Conservation (phyloP, 2,329 filamentous ascomycete species). For the Penicillium sp. region DNA sequence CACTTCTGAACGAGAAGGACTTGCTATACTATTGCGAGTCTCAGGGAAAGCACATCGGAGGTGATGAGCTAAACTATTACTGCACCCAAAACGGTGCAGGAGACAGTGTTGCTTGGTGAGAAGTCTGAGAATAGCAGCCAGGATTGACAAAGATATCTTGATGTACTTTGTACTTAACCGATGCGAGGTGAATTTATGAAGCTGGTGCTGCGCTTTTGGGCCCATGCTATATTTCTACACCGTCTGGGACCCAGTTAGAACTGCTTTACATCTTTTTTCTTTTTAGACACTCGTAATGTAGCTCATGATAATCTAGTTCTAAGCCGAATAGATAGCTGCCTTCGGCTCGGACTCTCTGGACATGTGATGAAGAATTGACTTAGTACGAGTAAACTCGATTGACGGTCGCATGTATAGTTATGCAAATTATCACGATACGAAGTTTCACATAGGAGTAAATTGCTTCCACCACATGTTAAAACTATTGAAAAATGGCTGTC, state of each 20-base stretch:
- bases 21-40: not conserved
- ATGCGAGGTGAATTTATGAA: not conserved
- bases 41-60: not conserved
- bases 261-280: not conserved
- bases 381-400: too few relatives aligned
- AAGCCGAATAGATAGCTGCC: not conserved
- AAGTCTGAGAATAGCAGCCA: not conserved
- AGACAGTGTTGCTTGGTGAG: not conserved
- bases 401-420: too few relatives aligned
- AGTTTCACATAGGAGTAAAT: too few relatives aligned
- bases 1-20: not conserved
- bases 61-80: not conserved
- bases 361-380: too few relatives aligned
- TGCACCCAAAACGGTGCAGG: not conserved
- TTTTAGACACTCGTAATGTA: not conserved
- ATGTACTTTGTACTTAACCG: not conserved
- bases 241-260: not conserved
- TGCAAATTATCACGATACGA: too few relatives aligned
- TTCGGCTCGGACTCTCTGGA: not conserved
- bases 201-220: not conserved
- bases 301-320: not conserved
- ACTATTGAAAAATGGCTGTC: too few relatives aligned
- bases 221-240: not conserved
- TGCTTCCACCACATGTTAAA: too few relatives aligned
- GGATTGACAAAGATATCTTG: not conserved